phyloP scores from a whole-genome alignment of 2,329 filamentous ascomycete genomes.

The Stachybotrys elegans region DNA sequence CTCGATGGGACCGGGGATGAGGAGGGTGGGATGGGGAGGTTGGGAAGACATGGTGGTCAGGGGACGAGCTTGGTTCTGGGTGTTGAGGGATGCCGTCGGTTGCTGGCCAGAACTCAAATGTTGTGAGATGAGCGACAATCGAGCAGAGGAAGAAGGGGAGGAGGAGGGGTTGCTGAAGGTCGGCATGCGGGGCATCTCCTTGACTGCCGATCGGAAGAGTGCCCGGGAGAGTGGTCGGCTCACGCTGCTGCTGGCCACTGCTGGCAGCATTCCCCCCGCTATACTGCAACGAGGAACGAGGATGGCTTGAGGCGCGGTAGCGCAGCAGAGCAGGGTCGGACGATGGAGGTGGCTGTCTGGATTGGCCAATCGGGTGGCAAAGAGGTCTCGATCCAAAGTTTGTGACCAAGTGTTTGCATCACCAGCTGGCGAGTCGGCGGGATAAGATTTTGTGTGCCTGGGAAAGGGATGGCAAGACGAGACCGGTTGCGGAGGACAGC shows the following conservation, averaged over 20 bases:
- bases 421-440: too few relatives aligned
- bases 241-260: neutral
- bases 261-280: too few relatives aligned
- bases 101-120: slow-evolving; percentile 15
- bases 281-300: too few relatives aligned
- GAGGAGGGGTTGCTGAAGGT: slow-evolving; percentile 23
- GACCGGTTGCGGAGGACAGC: too few relatives aligned
- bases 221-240: slow-evolving; percentile 5
- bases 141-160: too few relatives aligned
- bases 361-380: neutral
- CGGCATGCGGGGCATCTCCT: slow-evolving; percentile 21
- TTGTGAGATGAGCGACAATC: slow-evolving; percentile 22
- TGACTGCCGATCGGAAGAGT: slow-evolving; percentile 21
- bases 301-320: too few relatives aligned
- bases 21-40: slow-evolving; percentile 63
- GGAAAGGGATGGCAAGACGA: too few relatives aligned
- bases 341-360: neutral
- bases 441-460: too few relatives aligned
- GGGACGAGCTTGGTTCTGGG: slow-evolving; percentile 15
- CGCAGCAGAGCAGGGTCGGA: too few relatives aligned
- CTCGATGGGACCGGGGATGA: slow-evolving; percentile 97
- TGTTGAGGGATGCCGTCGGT: slow-evolving; percentile 8
- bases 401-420: too few relatives aligned
- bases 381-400: neutral
- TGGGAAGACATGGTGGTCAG: slow-evolving; percentile 54